phyloP scores from a whole-genome alignment of 805 yeast species.

The Candida stauntonica region DNA sequence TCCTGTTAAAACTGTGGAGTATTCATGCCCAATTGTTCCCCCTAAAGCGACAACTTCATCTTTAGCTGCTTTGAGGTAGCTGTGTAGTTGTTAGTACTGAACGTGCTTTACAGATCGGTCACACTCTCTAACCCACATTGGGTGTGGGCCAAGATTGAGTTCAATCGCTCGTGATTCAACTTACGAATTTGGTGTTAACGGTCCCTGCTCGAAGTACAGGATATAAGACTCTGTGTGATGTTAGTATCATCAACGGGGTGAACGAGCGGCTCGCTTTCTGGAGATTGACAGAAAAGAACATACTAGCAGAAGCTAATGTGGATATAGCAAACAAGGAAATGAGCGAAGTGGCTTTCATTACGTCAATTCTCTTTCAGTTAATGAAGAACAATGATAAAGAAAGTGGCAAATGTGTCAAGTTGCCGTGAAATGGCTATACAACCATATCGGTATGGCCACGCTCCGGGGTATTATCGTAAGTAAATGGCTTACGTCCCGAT shows the following conservation, averaged over 20 bases:
- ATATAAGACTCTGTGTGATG: conserved; percentile 22
- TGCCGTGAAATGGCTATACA: too few species aligned
- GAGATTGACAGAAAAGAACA: too few species aligned
- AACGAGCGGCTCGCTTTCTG: too few species aligned
- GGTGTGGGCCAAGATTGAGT: too few species aligned
- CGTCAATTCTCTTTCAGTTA: too few species aligned
- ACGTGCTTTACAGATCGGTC: too few species aligned
- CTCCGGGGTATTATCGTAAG: too few species aligned
- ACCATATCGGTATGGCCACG: too few species aligned
- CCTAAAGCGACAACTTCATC: conserved; percentile 34
- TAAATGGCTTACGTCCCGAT: too few species aligned
- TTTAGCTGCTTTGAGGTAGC: conserved; percentile 31
- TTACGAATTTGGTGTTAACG: conserved; percentile 25
- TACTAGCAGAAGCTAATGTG: conserved; percentile 6
- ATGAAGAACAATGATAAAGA: neutral
- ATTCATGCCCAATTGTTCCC: conserved; percentile 44
- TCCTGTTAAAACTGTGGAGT: conserved; percentile 42
- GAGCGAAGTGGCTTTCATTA: neutral
- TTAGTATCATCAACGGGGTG: too few species aligned
- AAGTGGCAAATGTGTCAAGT: neutral
- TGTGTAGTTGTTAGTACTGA: too few species aligned
- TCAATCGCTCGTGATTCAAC: conserved; percentile 2
- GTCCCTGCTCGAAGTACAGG: conserved; percentile 27
- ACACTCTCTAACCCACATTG: too few species aligned
- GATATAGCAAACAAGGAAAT: neutral